phyloP scores from a whole-genome alignment of 2,329 filamentous ascomycete genomes.

The Xylariaceae sp. region DNA sequence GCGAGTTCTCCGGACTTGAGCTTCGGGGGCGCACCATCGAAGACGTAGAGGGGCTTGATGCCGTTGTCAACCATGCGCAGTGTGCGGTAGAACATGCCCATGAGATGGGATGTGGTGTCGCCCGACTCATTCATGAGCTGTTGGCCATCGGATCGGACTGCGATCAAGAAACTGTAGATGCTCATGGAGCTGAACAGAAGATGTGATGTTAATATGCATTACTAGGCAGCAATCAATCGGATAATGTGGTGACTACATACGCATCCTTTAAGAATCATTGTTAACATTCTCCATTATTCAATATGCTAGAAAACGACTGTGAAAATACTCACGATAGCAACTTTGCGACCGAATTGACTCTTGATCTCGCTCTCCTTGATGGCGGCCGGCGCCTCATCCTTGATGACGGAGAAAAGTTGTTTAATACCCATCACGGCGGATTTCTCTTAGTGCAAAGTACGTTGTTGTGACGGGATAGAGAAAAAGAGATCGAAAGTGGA shows the following conservation, averaged over 20 bases:
- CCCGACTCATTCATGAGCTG: slow-evolving; percentile 92
- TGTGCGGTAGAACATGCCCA: slow-evolving; percentile 99
- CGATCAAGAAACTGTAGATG: slow-evolving; percentile 97
- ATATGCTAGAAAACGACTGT: background rate
- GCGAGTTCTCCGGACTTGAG: slow-evolving; percentile 96
- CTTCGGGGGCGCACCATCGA: slow-evolving; percentile 93
- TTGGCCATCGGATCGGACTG: slow-evolving; percentile 92
- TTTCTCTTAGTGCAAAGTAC: background rate
- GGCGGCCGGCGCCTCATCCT: slow-evolving; percentile 89
- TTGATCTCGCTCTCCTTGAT: slow-evolving; percentile 98
- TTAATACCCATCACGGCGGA: slow-evolving; percentile 55
- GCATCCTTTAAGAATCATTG: slow-evolving; percentile 45
- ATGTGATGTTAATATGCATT: slow-evolving; percentile 9
- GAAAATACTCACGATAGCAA: slow-evolving; percentile 72
- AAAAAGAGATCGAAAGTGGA: background rate
- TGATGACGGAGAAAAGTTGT: slow-evolving; percentile 74
- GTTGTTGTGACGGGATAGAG: background rate
- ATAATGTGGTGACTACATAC: slow-evolving; percentile 35
- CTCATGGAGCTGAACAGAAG: slow-evolving; percentile 72
- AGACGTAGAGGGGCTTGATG: slow-evolving; percentile 97
- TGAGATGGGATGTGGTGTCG: slow-evolving; percentile 94
- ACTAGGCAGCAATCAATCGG: background rate
- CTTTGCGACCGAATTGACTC: slow-evolving; percentile 96
- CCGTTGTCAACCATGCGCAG: slow-evolving; percentile 97
- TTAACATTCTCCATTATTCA: slow-evolving; percentile 9